Conservation (phyloP, 139 green algal genomes). For the Trebouxia sp. region DNA sequence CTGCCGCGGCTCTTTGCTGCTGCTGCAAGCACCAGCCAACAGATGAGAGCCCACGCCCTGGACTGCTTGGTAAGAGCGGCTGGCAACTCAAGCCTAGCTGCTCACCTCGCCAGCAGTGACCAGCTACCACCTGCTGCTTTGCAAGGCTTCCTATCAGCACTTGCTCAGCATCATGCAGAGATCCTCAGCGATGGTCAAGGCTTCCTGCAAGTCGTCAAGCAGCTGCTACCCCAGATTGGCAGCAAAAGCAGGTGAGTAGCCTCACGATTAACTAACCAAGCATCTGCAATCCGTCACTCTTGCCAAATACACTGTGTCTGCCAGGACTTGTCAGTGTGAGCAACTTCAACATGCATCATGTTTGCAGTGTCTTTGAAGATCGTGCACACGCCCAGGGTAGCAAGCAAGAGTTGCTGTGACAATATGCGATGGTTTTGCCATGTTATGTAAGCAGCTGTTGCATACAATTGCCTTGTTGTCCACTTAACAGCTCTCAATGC, state of each 20-base stretch:
- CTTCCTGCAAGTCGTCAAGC: not conserved
- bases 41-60: not conserved
- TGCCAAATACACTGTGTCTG: no score
- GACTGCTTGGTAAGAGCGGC: not conserved
- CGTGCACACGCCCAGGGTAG: no score
- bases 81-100: not conserved
- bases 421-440: no score
- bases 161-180: not conserved
- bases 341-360: no score
- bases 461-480: no score
- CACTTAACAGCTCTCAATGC: no score
- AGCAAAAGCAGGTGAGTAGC: not conserved
- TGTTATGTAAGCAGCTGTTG: no score
- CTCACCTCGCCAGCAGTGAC: not conserved
- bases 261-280: no score
- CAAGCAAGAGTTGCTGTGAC: no score
- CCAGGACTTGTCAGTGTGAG: no score
- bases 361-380: no score
- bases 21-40: not conserved
- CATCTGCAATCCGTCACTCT: no score
- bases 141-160: conserved; percentile 5
- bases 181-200: not conserved
- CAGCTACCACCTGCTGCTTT: not conserved
- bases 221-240: not conserved
- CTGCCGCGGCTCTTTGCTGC: conserved; percentile 19